Conservation (phyloP, 306 rosid species). For the Macrotyloma uniflorum region DNA sequence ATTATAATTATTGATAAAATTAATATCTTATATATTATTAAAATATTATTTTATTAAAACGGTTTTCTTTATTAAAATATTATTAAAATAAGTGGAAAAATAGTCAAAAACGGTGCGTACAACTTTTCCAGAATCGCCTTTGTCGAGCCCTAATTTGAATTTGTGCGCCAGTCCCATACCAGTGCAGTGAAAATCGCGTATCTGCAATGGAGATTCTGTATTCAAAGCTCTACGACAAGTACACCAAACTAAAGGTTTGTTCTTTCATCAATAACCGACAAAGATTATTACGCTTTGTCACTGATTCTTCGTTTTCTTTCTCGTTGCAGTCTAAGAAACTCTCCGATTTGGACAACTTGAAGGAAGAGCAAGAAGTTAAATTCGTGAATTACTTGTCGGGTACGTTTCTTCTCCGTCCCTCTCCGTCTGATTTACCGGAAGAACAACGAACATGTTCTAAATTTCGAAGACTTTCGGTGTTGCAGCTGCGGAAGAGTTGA, state of each 20-base stretch:
- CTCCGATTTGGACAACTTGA: conserved; percentile 57
- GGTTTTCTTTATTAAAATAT: too few species aligned
- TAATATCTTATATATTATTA: too few species aligned
- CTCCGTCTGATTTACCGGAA: neutral
- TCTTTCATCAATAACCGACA: neutral
- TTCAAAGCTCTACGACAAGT: conserved; percentile 80
- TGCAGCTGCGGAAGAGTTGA: conserved; percentile 80
- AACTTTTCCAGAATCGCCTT: neutral
- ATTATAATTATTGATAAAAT: too few species aligned
- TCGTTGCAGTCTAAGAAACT: conserved; percentile 60
- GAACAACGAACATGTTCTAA: neutral
- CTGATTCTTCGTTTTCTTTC: neutral
- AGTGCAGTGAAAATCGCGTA: neutral
- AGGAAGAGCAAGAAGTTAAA: conserved; percentile 73
- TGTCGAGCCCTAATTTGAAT: conserved; percentile 18
- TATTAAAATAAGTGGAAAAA: too few species aligned
- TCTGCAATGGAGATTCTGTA: conserved; percentile 67
- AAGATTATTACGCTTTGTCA: neutral
- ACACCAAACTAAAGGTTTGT: conserved; percentile 70
- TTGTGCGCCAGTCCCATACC: neutral
- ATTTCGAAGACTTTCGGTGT: neutral
- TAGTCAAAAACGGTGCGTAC: neutral
- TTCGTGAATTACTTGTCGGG: conserved; percentile 68
- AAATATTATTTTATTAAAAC: too few species aligned
- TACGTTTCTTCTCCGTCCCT: conserved; percentile 38